phyloP scores from a whole-genome alignment of 2,329 filamentous ascomycete species.

The Pestalotiopsis sp. region DNA sequence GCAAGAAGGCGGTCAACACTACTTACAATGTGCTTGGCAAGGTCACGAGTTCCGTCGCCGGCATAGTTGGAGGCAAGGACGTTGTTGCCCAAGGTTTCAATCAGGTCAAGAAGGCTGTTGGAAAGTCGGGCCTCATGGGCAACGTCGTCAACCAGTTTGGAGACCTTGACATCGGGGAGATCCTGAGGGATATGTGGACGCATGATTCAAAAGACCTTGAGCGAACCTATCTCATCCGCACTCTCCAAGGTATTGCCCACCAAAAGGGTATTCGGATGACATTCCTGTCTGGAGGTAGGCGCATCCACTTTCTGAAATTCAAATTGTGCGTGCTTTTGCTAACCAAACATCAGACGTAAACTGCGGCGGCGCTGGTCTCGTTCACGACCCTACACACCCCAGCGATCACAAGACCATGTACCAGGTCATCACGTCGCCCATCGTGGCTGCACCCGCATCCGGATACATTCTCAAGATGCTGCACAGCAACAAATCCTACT shows the following conservation, averaged over 20 bases:
- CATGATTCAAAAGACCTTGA: constrained; percentile 98
- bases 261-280: constrained; percentile 97
- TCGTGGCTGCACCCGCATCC: constrained; percentile 85
- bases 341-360: constrained; percentile 67
- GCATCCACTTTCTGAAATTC: neutral
- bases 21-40: constrained; percentile 96
- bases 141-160: constrained; percentile 95
- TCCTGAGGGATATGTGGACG: constrained; percentile 95
- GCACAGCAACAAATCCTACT: constrained; percentile 92
- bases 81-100: constrained; percentile 92
- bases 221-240: constrained; percentile 93
- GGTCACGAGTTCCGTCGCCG: constrained; percentile 91
- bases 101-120: constrained; percentile 93
- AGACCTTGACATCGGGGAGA: constrained; percentile 91
- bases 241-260: constrained; percentile 90
- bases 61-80: constrained; percentile 92
- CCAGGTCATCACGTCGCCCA: constrained; percentile 89
- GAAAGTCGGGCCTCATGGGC: constrained; percentile 94
- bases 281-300: constrained; percentile 83
- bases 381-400: constrained; percentile 91
- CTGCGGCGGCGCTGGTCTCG: constrained; percentile 85
- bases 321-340: constrained; percentile 16
- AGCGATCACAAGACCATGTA: constrained; percentile 99
- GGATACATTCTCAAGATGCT: constrained; percentile 89
- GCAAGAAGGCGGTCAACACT: constrained; percentile 95